Evolutionary conservation across 2,329 filamentous ascomycete species (phyloP), one percentile per base, ranked within the genome.

Genomic region (Hypoxylon sp.): DNA sequence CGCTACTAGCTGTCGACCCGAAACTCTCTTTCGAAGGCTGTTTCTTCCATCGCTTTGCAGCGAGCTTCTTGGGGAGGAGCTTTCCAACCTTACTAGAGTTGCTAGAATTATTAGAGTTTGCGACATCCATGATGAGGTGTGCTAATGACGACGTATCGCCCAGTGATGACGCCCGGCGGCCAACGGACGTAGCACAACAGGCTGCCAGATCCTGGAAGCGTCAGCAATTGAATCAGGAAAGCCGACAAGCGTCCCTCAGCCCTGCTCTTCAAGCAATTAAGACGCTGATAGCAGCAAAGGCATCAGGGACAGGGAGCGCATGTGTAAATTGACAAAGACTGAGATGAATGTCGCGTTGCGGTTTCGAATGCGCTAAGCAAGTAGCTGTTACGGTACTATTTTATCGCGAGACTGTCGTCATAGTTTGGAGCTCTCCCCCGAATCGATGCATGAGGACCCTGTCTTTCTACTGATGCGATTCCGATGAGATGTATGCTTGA

Each of bases 41-140:
- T 58, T 83, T 80, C 75, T 81, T 84, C 76, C 80, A 83, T 50
- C 83, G 81, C 48, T 84, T 82, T 50, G 80, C 79, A 27, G 79
- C 77, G 57, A 88, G 81, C 37, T 81, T 79, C 73, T 84, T 86
- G 54, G 85, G 81, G 34, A 89, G 76, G 29, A 88, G 64, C 58
- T 74, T 76, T 39, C 58, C 70, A 53, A 71, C 67, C 61, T 63
- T 72, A 57, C 64, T 72, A 48, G 58, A 29, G 21, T 54, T 67
- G 43, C 46, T 45, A 64, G 58, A 60, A 60, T 47, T 67, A 55
- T 67, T 64, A 37, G 66, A 58, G 61, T 71, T 66, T 34, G 63
- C 66, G 58, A 60, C 69, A 57, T 76, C 74, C 74, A 75, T 75
- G 29, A 48, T 64, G 65, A 54, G 47, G 58, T 23, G 14, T 47